These are phyloP conservation scores for Hyaloscypha variabilis DNA, from an alignment of 495 filamentous ascomycete genomes.

Conservation along the genomic window DNA sequence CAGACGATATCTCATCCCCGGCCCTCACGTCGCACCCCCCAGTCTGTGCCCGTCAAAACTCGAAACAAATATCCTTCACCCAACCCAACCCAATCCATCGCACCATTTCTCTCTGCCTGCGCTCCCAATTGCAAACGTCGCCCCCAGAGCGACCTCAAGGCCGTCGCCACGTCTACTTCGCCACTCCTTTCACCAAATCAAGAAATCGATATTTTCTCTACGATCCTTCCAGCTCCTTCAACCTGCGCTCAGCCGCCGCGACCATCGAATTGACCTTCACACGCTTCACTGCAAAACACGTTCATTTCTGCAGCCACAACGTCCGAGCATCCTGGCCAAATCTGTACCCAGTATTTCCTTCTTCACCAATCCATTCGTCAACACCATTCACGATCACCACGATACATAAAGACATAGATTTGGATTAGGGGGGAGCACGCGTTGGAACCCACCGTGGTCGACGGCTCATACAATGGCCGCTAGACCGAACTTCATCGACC, in stretches of 20 bases:
- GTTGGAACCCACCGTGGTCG: neutral
- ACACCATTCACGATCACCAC: neutral
- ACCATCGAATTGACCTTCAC: constrained; percentile 6
- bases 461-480: constrained; percentile 45
- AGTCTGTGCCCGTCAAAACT: neutral
- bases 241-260: constrained; percentile 14
- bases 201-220: constrained; percentile 3
- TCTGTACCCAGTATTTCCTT: neutral
- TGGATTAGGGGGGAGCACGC: constrained; percentile 5
- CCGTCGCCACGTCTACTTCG: constrained; percentile 13
- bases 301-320: constrained; percentile 24
- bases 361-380: neutral
- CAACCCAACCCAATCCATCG: neutral
- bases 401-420: neutral
- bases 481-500: constrained; percentile 62
- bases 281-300: constrained; percentile 12
- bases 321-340: constrained; percentile 13
- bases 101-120: neutral
- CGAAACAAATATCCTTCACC: neutral
- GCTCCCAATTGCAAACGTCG: constrained; percentile 7
- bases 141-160: constrained; percentile 1
- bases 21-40: neutral
- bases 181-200: constrained; percentile 10
- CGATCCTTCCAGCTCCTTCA: constrained; percentile 15
- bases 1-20: neutral